A percentile compares a stretch with the other conserved stretches of the same genome.
These are phyloP conservation scores for Boehmeria nivea DNA, from an alignment of 306 rosid species.

Conservation along the genomic window DNA sequence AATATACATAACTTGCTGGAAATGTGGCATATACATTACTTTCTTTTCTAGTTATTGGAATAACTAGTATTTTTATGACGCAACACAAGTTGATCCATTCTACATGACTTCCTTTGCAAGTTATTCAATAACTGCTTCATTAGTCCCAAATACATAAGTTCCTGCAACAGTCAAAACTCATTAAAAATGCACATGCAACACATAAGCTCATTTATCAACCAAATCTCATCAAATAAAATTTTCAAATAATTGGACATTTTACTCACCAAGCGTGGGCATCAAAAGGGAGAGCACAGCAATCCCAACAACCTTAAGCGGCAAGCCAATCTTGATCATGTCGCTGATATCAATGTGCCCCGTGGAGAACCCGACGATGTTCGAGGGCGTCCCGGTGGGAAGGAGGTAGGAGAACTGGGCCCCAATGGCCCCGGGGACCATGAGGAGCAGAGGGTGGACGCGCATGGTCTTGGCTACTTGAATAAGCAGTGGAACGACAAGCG, in stretches of 20 bases:
- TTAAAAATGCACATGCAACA: not conserved
- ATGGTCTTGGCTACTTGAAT: conserved; percentile 56
- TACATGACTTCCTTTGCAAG: conserved; percentile 2
- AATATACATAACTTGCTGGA: no score
- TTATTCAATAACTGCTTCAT: conserved; percentile 2
- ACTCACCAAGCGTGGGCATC: conserved; percentile 83
- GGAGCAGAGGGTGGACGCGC: conserved; percentile 70
- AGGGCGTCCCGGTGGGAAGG: conserved; percentile 79
- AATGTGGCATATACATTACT: no score
- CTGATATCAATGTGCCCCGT: conserved; percentile 64
- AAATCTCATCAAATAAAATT: not conserved
- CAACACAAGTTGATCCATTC: no score
- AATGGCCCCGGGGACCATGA: conserved; percentile 79
- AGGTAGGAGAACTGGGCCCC: conserved; percentile 70
- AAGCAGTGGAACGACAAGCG: conserved; percentile 60
- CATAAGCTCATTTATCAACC: not conserved
- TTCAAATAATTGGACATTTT: not conserved
- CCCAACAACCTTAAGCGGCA: conserved; percentile 70
- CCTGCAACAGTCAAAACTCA: conserved; percentile 42
- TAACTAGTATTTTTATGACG: no score
- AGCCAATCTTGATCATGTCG: conserved; percentile 74
- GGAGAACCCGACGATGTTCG: conserved; percentile 71
- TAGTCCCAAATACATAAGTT: conserved; percentile 49
- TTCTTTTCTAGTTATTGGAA: no score
- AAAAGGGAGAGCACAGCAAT: conserved; percentile 44